A percentile compares a stretch with the other conserved stretches of the same genome.
Evolutionary conservation across 805 yeast species (phyloP).

Genomic region (Starmerella sp.): DNA sequence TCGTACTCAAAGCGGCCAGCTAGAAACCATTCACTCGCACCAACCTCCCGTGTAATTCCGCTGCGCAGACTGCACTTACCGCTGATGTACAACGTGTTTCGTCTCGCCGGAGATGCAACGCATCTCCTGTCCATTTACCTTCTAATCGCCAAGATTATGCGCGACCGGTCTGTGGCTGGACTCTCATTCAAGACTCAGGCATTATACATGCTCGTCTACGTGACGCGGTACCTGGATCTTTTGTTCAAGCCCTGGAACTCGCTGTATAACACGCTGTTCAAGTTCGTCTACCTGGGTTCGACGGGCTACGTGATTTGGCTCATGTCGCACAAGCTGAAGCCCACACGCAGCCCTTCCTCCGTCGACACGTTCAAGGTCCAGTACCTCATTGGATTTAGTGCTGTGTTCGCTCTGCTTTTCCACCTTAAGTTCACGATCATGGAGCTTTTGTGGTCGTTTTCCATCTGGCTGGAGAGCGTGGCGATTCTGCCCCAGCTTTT

Average conservation of each 20-base stretch:
- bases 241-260: conserved; percentile 36
- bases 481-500: conserved; percentile 90
- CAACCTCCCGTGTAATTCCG: neutral
- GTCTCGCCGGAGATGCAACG: conserved; percentile 56
- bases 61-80: neutral
- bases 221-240: conserved; percentile 61
- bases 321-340: conserved; percentile 51
- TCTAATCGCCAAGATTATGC: conserved; percentile 56
- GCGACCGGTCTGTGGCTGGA: conserved; percentile 61
- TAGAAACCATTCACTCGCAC: neutral
- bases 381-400: conserved; percentile 56
- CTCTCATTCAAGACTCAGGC: conserved; percentile 81
- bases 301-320: conserved; percentile 65
- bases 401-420: conserved; percentile 47
- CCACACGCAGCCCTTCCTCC: conserved; percentile 40
- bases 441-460: conserved; percentile 69
- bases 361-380: conserved; percentile 66
- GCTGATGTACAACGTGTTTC: conserved; percentile 23
- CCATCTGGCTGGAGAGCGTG: conserved; percentile 84
- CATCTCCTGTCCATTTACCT: conserved; percentile 73
- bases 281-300: conserved; percentile 64
- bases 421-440: conserved; percentile 49
- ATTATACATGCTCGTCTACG: conserved; percentile 60
- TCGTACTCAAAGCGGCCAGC: neutral
- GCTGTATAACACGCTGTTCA: conserved; percentile 69